Conservation (phyloP, 768 basidiomycete species). For the Termitomyces sp. region DNA sequence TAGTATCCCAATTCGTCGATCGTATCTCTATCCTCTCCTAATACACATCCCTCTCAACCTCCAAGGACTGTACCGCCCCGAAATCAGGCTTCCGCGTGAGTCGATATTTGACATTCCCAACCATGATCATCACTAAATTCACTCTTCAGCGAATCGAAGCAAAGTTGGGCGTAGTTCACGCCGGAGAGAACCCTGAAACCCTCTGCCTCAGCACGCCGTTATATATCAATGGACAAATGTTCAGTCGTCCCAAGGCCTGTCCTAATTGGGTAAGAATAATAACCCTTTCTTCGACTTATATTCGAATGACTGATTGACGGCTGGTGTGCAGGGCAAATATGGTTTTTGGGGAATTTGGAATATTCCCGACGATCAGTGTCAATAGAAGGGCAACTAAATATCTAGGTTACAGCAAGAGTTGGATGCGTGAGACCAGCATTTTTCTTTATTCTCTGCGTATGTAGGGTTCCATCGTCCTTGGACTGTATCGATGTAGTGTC, state of each 20-base stretch:
- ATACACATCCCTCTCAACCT: not conserved
- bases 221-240: slow-evolving; percentile 1
- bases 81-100: slow-evolving; percentile 9
- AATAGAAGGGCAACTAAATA: no score
- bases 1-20: not conserved
- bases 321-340: not conserved
- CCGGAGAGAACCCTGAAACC: slow-evolving; percentile 1
- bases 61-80: slow-evolving; percentile 10
- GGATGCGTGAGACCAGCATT: no score
- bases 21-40: not conserved
- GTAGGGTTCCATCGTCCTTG: no score
- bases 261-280: slow-evolving; percentile 11
- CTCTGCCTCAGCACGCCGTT: slow-evolving; percentile 10
- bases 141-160: slow-evolving; percentile 8
- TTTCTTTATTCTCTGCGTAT: no score
- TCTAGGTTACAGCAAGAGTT: no score
- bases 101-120: not conserved
- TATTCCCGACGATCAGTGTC: slow-evolving; percentile 7
- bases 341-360: slow-evolving; percentile 15
- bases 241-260: slow-evolving; percentile 8
- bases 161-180: slow-evolving; percentile 4
- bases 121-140: not conserved
- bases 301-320: not conserved
- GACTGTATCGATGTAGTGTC: no score
- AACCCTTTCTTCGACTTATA: not conserved